Evolutionary conservation across 495 filamentous ascomycete species (phyloP), one percentile per base, ranked within the genome.

Genomic region (Tuber melanosporum): DNA sequence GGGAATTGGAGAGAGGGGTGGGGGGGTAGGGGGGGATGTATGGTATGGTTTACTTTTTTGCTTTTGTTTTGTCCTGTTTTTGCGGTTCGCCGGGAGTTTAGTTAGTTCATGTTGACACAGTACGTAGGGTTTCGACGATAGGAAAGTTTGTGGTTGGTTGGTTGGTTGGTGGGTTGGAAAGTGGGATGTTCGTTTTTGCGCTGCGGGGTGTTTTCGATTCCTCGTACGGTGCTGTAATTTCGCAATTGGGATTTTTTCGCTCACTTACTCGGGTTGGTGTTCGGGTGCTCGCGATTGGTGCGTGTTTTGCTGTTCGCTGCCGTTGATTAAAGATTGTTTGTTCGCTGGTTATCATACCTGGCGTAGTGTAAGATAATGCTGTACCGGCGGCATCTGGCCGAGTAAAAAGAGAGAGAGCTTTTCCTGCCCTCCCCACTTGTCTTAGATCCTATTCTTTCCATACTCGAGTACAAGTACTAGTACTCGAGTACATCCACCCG

Each of bases 21-120:
- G 49, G 12, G 73, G 3, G 8, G 3, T 7, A 9, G 4, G n/a
- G 52, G 39, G 39, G 39, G 39, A 41, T 41, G 39, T 41, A 39
- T 3, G 39, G 39, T 57, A 57, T 8, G 47, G 7, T 49, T 49
- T 2, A 19, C 17, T 12, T 47, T 46, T 72, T 71, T 3, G 9
- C 8, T 14, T 46, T 46, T 46, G 12, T 46, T 46, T 46, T 46
- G 39, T 41, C 42, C 42, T 43, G 42, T 43, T 43, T 43, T 4
- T 14, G 44, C 45, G 45, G 45, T 4, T 19, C 15, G 45, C 39
- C 39, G 15, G 15, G 45, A 19, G 9, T 47, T 47, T 5, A 32
- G 45, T 14, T 49, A 73, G 57, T 72, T 49, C 70, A 62, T 22
- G 71, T 72, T 73, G 72, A 41, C n/a, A 41, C 39, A 41, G 39